Percentiles rank a stretch among this genome's conserved stretches.
phyloP scores from a whole-genome alignment of 345 rosid genomes.

The Lepidium didymum region DNA sequence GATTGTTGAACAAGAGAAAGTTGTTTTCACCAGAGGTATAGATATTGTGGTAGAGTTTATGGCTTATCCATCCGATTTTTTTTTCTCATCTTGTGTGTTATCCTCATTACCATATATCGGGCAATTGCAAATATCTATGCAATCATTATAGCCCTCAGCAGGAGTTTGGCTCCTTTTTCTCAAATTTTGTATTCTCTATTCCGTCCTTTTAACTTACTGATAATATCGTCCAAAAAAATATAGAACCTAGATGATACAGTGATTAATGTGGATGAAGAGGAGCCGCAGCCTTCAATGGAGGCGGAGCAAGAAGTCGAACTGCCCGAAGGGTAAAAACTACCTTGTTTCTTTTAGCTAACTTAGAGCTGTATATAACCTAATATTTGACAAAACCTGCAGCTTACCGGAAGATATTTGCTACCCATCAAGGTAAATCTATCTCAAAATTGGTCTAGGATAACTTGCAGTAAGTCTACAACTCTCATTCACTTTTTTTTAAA shows the following conservation, averaged over 20 bases:
- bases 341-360: not conserved
- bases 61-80: too few relatives aligned
- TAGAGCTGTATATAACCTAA: constrained; percentile 8
- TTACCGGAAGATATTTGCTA: constrained; percentile 51
- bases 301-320: constrained; percentile 30
- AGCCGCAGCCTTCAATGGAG: constrained; percentile 31
- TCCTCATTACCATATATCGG: not conserved
- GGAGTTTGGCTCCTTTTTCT: not conserved
- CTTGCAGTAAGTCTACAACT: not conserved
- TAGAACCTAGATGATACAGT: constrained; percentile 42
- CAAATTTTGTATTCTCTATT: not conserved
- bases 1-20: too few relatives aligned
- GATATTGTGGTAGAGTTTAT: too few relatives aligned
- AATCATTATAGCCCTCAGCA: not conserved
- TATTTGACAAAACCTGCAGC: constrained; percentile 37
- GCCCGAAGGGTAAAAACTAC: constrained; percentile 44
- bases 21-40: too few relatives aligned
- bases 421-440: constrained; percentile 58
- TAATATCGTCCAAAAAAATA: not conserved
- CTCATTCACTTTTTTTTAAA: constrained; percentile 4
- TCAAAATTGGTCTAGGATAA: constrained; percentile 1
- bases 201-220: not conserved
- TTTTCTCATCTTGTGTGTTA: not conserved
- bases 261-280: constrained; percentile 69
- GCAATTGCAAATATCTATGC: not conserved